Evolutionary conservation across 768 basidiomycete genomes (phyloP).

Genomic region (Mycena olivaceomarginata): DNA sequence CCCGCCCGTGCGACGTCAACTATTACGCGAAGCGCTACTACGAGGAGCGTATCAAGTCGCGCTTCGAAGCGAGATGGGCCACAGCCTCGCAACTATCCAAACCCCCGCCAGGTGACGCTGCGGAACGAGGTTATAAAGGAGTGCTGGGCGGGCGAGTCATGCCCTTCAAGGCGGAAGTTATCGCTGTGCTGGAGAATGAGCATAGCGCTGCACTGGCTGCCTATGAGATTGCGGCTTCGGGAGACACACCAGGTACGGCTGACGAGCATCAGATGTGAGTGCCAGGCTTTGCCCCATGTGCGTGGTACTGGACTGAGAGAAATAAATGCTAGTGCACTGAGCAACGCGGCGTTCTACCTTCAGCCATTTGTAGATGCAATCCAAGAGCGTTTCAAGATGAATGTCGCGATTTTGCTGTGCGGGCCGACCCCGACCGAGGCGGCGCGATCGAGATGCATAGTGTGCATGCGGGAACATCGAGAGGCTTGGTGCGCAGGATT

Average conservation of each 20-base stretch:
- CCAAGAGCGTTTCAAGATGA: too few species aligned
- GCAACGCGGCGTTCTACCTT: too few species aligned
- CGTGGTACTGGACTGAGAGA: too few species aligned
- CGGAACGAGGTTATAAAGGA: background rate
- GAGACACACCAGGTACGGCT: background rate
- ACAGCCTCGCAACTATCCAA: background rate
- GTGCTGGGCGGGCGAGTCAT: background rate
- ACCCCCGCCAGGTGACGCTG: background rate
- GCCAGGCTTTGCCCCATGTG: too few species aligned
- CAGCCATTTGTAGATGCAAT: too few species aligned
- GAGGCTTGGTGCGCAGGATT: too few species aligned
- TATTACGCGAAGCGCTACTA: constrained; percentile 12
- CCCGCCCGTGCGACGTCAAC: background rate
- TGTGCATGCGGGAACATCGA: too few species aligned
- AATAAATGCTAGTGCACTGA: too few species aligned
- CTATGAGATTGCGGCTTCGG: background rate
- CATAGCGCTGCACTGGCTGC: background rate
- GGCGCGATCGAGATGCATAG: too few species aligned
- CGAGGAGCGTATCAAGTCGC: constrained; percentile 16
- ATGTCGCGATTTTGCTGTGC: too few species aligned
- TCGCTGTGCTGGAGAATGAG: background rate
- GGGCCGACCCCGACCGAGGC: too few species aligned
- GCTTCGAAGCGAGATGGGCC: constrained; percentile 1
- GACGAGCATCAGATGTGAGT: too few species aligned
- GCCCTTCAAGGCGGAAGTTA: constrained; percentile 11